A percentile compares a stretch with the other conserved stretches of the same genome.
Evolutionary conservation across 164 flowering plant genomes (phyloP).

Genomic region (Chimonanthus praecox): DNA sequence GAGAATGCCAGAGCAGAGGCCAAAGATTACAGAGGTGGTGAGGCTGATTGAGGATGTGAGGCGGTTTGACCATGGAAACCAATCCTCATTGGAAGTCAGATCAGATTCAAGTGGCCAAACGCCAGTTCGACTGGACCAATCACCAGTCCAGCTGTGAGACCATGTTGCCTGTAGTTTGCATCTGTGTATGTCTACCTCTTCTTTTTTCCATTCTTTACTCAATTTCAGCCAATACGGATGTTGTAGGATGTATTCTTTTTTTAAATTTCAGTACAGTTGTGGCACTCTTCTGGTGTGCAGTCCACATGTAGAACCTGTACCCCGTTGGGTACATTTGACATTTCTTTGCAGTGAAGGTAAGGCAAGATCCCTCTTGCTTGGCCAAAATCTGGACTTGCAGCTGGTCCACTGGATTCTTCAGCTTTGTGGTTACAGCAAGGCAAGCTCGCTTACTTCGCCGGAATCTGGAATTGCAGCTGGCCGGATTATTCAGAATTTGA

Average conservation of each 20-base stretch:
- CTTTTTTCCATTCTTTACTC: not conserved
- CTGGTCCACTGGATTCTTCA: too few species aligned
- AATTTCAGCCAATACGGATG: not conserved
- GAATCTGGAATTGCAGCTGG: too few species aligned
- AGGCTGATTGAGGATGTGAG: conserved; percentile 65
- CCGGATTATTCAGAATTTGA: too few species aligned
- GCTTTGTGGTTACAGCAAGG: too few species aligned
- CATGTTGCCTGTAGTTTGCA: not conserved
- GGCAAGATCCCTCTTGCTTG: too few species aligned
- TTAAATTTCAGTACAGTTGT: not conserved
- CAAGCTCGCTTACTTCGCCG: too few species aligned
- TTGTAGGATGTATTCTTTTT: not conserved
- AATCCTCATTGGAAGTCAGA: conserved; percentile 23
- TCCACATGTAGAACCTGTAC: too few species aligned
- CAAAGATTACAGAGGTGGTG: conserved; percentile 59
- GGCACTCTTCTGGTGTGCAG: not conserved
- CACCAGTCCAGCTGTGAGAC: not conserved
- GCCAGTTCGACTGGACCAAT: not conserved
- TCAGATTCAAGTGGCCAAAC: conserved; percentile 6
- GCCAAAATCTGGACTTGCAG: too few species aligned
- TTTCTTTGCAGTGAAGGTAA: too few species aligned
- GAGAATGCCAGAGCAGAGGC: conserved; percentile 69
- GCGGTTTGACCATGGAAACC: conserved; percentile 28
- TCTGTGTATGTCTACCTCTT: not conserved
- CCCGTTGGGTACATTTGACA: too few species aligned